phyloP scores from a whole-genome alignment of 2,329 filamentous ascomycete genomes.

The Chaetothyriales sp. region DNA sequence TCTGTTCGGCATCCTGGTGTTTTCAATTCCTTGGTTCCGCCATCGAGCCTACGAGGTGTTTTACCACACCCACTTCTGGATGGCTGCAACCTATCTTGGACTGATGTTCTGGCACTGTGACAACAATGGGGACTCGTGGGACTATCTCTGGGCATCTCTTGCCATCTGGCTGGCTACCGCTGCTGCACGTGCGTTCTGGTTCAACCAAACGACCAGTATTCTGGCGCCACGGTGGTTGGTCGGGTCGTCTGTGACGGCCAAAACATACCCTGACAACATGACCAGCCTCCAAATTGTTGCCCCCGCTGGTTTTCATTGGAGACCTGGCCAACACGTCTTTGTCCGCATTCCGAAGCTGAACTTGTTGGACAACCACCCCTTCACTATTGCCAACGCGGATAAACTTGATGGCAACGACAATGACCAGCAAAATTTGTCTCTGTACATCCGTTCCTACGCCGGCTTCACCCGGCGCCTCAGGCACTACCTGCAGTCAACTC shows the following conservation, averaged over 20 bases:
- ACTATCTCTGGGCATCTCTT: slow-evolving; percentile 18
- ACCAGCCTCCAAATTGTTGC: slow-evolving; percentile 14
- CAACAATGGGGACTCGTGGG: slow-evolving; percentile 11
- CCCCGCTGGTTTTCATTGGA: slow-evolving; percentile 13
- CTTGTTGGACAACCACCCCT: slow-evolving; percentile 19
- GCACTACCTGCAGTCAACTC: neutral
- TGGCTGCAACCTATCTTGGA: slow-evolving; percentile 16
- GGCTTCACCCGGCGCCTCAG: slow-evolving; percentile 18
- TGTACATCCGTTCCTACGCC: slow-evolving; percentile 15
- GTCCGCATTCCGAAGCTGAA: slow-evolving; percentile 18
- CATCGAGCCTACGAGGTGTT: slow-evolving; percentile 18
- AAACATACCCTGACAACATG: slow-evolving; percentile 15
- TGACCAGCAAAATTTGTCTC: slow-evolving; percentile 11
- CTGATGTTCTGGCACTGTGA: slow-evolving; percentile 19
- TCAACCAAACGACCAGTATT: slow-evolving; percentile 5
- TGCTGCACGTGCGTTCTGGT: slow-evolving; percentile 11
- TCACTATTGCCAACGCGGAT: slow-evolving; percentile 18
- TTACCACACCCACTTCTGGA: slow-evolving; percentile 13
- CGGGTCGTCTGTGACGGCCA: slow-evolving; percentile 15
- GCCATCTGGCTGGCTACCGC: slow-evolving; percentile 13
- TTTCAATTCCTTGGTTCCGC: slow-evolving; percentile 19
- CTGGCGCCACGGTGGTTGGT: slow-evolving; percentile 9
- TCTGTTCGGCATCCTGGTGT: slow-evolving; percentile 15
- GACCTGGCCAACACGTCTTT: slow-evolving; percentile 47
- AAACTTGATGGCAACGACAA: neutral